Evolutionary conservation across 176 grass and related monocot genomes (phyloP).

Genomic region (Carex scoparia): DNA sequence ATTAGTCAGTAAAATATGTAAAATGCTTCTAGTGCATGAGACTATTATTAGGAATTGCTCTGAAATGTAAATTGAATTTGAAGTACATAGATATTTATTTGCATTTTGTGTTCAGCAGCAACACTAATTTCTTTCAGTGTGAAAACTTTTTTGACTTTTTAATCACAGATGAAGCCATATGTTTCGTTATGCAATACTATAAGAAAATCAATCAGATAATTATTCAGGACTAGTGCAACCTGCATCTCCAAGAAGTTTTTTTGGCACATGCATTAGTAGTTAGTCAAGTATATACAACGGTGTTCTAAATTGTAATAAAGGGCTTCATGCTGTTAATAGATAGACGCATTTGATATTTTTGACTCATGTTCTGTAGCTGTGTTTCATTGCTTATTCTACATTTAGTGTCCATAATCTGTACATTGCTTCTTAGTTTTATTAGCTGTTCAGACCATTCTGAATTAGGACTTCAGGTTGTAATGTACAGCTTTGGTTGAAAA

Average conservation of each 20-base stretch:
- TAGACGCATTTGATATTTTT: background rate
- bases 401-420: background rate
- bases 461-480: background rate
- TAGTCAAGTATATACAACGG: background rate
- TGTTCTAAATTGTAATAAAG: background rate
- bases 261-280: background rate
- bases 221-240: background rate
- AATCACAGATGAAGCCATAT: no score
- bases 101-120: background rate
- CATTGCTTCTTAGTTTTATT: background rate
- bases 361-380: background rate
- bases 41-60: background rate
- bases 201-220: no score
- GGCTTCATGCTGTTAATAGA: background rate
- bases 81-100: background rate
- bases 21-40: background rate
- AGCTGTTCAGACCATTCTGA: background rate
- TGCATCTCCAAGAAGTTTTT: background rate
- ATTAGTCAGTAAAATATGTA: slow-evolving; percentile 16
- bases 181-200: no score
- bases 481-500: background rate
- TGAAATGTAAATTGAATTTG: background rate
- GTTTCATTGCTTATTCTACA: background rate
- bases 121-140: no score
- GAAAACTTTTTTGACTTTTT: no score